A percentile compares a stretch with the other conserved stretches of the same genome.
phyloP scores from a whole-genome alignment of 306 rosid genomes.

The Prunus salicina region DNA sequence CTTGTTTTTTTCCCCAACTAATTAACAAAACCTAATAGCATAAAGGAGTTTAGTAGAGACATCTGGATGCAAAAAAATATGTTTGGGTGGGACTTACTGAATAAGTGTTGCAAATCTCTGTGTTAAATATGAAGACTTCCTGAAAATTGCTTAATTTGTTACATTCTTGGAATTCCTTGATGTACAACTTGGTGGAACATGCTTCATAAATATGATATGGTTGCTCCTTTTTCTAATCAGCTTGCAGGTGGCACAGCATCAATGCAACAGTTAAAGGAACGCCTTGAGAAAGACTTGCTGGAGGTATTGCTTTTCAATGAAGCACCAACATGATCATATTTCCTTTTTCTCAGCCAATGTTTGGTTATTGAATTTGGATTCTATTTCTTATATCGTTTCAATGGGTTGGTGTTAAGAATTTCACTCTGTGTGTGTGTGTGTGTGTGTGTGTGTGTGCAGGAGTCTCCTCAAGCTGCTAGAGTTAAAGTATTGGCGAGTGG shows the following conservation, averaged over 20 bases:
- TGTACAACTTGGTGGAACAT: not conserved
- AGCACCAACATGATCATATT: not conserved
- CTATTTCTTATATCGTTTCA: not conserved
- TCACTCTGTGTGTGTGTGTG: no score
- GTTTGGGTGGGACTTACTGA: not conserved
- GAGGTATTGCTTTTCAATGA: constrained; percentile 52
- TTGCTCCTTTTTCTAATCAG: constrained; percentile 40
- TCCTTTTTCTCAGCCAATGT: not conserved
- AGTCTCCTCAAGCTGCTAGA: constrained; percentile 98
- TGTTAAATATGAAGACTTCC: not conserved
- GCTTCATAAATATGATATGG: constrained; percentile 16
- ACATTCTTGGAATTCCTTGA: not conserved
- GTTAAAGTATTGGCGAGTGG: constrained; percentile 98
- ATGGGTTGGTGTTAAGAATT: not conserved
- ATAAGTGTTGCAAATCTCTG: not conserved
- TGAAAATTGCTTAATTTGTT: not conserved
- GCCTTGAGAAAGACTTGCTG: constrained; percentile 92
- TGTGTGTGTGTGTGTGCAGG: constrained; percentile 33
- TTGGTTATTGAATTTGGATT: not conserved
- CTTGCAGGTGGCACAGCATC: constrained; percentile 99
- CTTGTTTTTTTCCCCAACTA: not conserved
- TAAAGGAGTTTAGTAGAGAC: not conserved
- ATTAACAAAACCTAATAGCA: not conserved
- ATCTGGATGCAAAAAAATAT: not conserved
- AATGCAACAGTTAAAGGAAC: constrained; percentile 97